Evolutionary conservation across 768 basidiomycete genomes (phyloP), one percentile per base, ranked within the genome.

Genomic region (Suillus brevipes): DNA sequence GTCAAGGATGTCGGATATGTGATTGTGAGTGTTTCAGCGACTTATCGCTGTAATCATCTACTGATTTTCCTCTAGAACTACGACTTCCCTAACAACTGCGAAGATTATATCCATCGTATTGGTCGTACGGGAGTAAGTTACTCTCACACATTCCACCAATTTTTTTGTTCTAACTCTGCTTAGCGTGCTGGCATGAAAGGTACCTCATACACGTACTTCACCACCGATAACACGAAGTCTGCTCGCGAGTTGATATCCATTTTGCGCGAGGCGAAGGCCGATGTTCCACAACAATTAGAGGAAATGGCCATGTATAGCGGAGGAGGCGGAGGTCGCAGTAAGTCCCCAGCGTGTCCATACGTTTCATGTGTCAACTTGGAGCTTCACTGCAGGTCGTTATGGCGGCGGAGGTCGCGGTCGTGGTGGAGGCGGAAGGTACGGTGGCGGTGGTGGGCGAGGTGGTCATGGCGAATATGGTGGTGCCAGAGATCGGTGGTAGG

Each of bases 1-100:
- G 96, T 99, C 80, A 98, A 99, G 90, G 96, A 99, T 81, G 95
- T 99, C 71, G 91, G 92, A 71, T 98, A 95, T 79, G 95, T 98
- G 68, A 94, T 99, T 71, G 94, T 95, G 71, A 76, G 93, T 86
- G 16, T 60, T 18, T 57, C 43, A 20, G 60, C 58, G 7, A 67
- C 43, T 10, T 45, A 52, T 60, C 13, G 1, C 55, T 67, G 45
- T 31, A 28, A 58, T 38, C 49, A 47, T 3, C 61, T 70, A 60
- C 70, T 64, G 59, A 10, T 40, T 42, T 62, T 42, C n/a, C 52
- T 60, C 3, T 69, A 96, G 95, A 95, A 95, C 79, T 96, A 93
- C 76, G 96, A 98, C 77, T 97, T 99, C 83, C 95, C 96, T 1
- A 97, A 97, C 80, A 96, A 97, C 75, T 94, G 92, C 73, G 95